A percentile compares a stretch with the other conserved stretches of the same genome.
These are phyloP conservation scores for Coemansia sp. DNA, from an alignment of 371 early-diverging fungal species.

Conservation along the genomic window DNA sequence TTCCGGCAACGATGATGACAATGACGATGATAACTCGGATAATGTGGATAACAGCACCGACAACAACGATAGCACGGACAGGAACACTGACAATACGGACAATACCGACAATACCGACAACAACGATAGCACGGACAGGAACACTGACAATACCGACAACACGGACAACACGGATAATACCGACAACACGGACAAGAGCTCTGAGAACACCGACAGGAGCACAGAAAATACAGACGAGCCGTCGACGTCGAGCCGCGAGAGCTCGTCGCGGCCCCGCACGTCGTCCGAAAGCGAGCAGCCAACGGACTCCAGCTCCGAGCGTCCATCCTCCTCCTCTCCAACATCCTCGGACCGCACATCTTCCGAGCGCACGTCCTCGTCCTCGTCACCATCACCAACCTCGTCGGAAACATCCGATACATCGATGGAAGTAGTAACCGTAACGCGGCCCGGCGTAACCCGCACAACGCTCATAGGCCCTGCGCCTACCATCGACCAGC, in stretches of 20 bases:
- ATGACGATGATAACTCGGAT: background rate
- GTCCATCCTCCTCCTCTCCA: background rate
- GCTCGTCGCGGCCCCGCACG: background rate
- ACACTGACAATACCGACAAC: background rate
- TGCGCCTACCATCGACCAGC: conserved; percentile 36
- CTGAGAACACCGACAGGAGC: background rate
- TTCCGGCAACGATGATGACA: background rate
- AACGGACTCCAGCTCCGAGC: background rate
- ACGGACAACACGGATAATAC: background rate
- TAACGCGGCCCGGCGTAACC: conserved; percentile 29
- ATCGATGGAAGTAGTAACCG: conserved; percentile 27
- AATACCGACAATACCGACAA: background rate
- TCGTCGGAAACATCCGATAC: background rate
- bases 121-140: background rate
- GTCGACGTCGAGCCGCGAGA: background rate
- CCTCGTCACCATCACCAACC: conserved; percentile 12
- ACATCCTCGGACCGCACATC: conserved; percentile 4
- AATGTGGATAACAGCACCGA: background rate
- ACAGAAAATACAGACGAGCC: background rate
- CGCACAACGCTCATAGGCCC: conserved; percentile 24
- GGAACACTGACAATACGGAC: background rate
- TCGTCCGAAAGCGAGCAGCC: background rate
- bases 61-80: background rate
- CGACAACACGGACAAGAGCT: background rate
- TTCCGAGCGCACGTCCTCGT: background rate